phyloP scores from a whole-genome alignment of 352 stramenopile genomes.

The Albugo candida region DNA sequence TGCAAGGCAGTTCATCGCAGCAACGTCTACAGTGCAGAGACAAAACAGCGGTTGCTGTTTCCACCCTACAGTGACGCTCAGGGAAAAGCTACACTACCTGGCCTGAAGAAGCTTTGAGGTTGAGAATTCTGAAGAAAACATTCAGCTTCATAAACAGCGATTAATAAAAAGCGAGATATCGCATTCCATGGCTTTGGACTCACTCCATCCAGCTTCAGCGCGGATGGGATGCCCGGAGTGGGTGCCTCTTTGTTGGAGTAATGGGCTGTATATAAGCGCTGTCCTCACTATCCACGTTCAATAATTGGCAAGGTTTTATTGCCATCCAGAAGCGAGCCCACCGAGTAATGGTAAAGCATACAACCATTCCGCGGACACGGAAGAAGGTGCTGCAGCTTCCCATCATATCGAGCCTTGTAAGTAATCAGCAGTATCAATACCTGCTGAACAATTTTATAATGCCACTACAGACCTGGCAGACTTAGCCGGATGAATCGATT shows the following conservation, averaged over 20 bases:
- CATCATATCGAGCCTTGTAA: conserved; percentile 84
- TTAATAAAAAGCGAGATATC: conserved; percentile 67
- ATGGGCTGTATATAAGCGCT: conserved; percentile 62
- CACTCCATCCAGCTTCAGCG: conserved; percentile 82
- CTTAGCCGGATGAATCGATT: conserved; percentile 89
- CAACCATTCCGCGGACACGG: conserved; percentile 84
- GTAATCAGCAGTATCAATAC: conserved; percentile 97
- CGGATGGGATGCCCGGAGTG: conserved; percentile 79
- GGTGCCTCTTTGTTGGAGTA: conserved; percentile 87
- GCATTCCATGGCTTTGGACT: conserved; percentile 83
- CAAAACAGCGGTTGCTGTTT: conserved; percentile 95
- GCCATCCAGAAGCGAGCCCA: conserved; percentile 55
- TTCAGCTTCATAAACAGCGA: conserved; percentile 45
- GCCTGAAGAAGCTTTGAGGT: conserved; percentile 57
- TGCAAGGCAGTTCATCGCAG: conserved; percentile 87
- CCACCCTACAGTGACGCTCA: conserved; percentile 64
- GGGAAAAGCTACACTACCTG: conserved; percentile 52
- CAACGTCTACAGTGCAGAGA: conserved; percentile 85
- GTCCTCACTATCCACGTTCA: background rate
- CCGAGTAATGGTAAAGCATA: conserved; percentile 71
- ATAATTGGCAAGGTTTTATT: background rate
- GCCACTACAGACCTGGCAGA: conserved; percentile 87
- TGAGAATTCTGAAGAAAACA: conserved; percentile 50
- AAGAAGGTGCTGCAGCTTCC: conserved; percentile 87
- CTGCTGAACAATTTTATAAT: conserved; percentile 95